A percentile compares a stretch with the other conserved stretches of the same genome.
Conservation (phyloP, 331 rosid genomes). For the Pyrus hybrid region DNA sequence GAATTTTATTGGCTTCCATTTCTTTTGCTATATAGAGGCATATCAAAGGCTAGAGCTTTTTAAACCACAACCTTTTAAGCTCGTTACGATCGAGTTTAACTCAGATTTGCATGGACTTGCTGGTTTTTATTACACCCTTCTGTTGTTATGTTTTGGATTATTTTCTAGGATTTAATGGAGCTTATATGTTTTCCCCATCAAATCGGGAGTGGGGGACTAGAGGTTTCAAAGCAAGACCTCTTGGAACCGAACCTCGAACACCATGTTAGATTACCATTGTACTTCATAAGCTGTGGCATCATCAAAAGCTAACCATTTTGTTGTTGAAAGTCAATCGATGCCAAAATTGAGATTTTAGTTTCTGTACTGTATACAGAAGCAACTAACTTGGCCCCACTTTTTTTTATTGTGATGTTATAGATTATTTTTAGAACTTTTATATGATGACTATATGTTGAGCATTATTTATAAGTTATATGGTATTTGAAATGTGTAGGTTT, state of each 20-base stretch:
- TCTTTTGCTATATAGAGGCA: background rate
- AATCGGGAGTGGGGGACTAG: too few relatives aligned
- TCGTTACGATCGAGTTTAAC: background rate
- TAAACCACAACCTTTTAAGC: background rate
- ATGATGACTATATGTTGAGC: background rate
- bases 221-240: background rate
- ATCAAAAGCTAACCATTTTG: background rate
- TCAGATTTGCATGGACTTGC: background rate
- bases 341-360: background rate
- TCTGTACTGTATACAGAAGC: background rate
- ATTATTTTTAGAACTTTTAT: background rate
- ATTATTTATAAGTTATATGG: constrained; percentile 5
- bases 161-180: background rate
- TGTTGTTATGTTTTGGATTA: background rate
- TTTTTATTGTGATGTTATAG: constrained; percentile 1
- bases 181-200: background rate
- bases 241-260: background rate
- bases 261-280: background rate
- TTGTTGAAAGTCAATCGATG: background rate
- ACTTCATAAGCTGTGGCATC: background rate
- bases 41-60: background rate
- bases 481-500: constrained; percentile 17
- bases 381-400: background rate
- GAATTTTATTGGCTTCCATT: background rate
- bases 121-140: background rate